A percentile compares a stretch with the other conserved stretches of the same genome.
These are phyloP conservation scores for Fusarium sp. DNA, from an alignment of 2,329 filamentous ascomycete species.

Conservation along the genomic window DNA sequence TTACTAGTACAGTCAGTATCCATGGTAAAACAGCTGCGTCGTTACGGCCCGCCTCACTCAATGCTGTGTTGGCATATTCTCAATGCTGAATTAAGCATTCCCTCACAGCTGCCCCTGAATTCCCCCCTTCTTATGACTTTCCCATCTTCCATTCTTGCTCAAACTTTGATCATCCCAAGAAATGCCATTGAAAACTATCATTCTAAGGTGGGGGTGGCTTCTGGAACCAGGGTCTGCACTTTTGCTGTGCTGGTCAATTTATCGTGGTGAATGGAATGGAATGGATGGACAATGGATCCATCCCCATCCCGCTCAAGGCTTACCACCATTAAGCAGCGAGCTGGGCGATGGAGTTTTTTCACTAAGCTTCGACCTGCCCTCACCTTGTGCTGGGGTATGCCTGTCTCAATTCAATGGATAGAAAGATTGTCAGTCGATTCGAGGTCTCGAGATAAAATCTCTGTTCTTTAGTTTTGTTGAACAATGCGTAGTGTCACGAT, in stretches of 20 bases:
- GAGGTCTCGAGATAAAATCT: constrained; percentile 5
- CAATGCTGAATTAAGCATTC: constrained; percentile 15
- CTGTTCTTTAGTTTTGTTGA: constrained; percentile 19
- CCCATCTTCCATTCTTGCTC: constrained; percentile 4
- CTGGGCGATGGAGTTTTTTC: constrained; percentile 35
- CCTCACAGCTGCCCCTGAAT: constrained; percentile 2
- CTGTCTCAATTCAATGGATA: constrained; percentile 27
- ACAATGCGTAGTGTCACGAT: constrained; percentile 4
- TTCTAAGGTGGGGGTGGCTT: constrained; percentile 31
- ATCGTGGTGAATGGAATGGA: constrained; percentile 24
- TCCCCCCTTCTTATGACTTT: background rate
- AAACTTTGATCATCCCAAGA: constrained; percentile 3
- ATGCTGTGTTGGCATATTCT: constrained; percentile 25
- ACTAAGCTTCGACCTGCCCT: constrained; percentile 25
- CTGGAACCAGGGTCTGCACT: constrained; percentile 19
- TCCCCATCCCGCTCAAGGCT: constrained; percentile 25
- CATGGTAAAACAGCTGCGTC: constrained; percentile 19
- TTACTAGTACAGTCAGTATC: background rate
- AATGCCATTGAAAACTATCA: constrained; percentile 25
- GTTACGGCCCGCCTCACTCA: constrained; percentile 34
- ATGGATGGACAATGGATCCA: constrained; percentile 34
- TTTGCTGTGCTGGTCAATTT: constrained; percentile 32
- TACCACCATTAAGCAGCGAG: constrained; percentile 33
- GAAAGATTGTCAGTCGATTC: constrained; percentile 24
- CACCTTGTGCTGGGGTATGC: constrained; percentile 35